A percentile compares a stretch with the other conserved stretches of the same genome.
Evolutionary conservation across 2,329 filamentous ascomycete species (phyloP).

Genomic region (Pseudogymnoascus verrucosus): DNA sequence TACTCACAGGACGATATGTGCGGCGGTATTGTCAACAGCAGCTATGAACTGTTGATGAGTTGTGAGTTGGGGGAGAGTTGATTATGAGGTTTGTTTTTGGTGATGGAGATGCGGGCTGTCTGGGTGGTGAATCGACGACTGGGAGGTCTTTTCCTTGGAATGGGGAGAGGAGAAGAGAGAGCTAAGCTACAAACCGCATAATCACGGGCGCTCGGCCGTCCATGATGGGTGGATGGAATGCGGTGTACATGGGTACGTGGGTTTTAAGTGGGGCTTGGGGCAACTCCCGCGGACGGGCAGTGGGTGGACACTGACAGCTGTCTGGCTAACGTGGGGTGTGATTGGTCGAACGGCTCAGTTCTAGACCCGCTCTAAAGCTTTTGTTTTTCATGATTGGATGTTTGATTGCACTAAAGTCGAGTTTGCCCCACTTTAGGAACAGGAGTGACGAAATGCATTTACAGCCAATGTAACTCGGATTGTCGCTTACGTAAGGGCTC

Average conservation of each 20-base stretch:
- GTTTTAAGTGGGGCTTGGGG: not conserved
- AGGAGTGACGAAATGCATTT: not conserved
- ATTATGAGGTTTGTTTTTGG: not conserved
- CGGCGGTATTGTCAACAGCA: not conserved
- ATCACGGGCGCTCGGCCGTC: not conserved
- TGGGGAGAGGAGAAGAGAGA: conserved; percentile 7
- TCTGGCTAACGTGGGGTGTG: not conserved
- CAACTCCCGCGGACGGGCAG: not conserved
- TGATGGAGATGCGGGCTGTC: not conserved
- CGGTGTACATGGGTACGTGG: not conserved
- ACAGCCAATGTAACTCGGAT: not conserved
- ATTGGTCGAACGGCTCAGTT: not conserved
- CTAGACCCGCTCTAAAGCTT: not conserved
- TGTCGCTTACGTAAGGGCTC: no score
- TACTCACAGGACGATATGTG: not conserved
- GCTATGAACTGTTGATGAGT: not conserved
- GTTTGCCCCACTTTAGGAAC: not conserved
- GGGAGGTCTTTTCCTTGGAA: conserved; percentile 3
- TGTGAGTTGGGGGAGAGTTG: not conserved
- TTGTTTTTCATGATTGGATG: not conserved
- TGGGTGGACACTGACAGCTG: conserved; percentile 1
- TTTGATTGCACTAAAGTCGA: not conserved
- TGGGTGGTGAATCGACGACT: conserved; percentile 1
- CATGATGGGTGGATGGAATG: conserved; percentile 1
- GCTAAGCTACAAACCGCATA: not conserved